Base-by-base conservation (phyloP, 345 rosid species). In the Melastoma malabathricum region DNA sequence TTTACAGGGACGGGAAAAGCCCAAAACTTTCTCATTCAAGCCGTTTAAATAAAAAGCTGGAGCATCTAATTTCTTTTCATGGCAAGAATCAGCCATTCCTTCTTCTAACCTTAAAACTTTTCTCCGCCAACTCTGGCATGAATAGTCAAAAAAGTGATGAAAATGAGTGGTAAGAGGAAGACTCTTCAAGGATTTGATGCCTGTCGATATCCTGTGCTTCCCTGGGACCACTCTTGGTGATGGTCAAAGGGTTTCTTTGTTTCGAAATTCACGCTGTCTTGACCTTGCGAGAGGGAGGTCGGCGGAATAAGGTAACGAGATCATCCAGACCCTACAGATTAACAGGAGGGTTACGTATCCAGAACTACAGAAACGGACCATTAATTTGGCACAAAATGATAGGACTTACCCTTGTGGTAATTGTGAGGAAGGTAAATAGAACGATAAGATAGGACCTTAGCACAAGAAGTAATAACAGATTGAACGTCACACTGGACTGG, bases 401-500 rank as follows among this genome's bases (percentile, higher is more conserved):
- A 9, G 55, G 29, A 25, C n/a, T 58, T 79, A 92, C 98, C 90
- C 98, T 76, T 39, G 98, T 92, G 46, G 93, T 84, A 61, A 92
- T 75, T 67, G 87, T 86, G 41, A 92, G 96, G 66, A 92, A 87
- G 64, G 95, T 80, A 75, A 87, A 92, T 45, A 92, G 93, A 47
- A 79, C 73, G 55, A 87, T 87, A 65, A 92, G 72, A 64, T 92
- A 92, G 1, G 95, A 92, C 62, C 96, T 96, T 75, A 92, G 56
- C 48, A 75, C 96, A 47, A 87, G 79, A 63, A 92, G 98, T 72
- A 87, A 66, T 60, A 92, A 73, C 74, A 92, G 76, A 79, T 92
- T 95, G 22, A 87, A 92, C 8, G 98, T 92, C 63, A 92, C 98
- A 55, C 98, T 92, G 47, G 98, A 55, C 98, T 92, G 47, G 98